Conservation (phyloP, 2,329 filamentous ascomycete genomes). For the Aaosphaeria arxii region DNA sequence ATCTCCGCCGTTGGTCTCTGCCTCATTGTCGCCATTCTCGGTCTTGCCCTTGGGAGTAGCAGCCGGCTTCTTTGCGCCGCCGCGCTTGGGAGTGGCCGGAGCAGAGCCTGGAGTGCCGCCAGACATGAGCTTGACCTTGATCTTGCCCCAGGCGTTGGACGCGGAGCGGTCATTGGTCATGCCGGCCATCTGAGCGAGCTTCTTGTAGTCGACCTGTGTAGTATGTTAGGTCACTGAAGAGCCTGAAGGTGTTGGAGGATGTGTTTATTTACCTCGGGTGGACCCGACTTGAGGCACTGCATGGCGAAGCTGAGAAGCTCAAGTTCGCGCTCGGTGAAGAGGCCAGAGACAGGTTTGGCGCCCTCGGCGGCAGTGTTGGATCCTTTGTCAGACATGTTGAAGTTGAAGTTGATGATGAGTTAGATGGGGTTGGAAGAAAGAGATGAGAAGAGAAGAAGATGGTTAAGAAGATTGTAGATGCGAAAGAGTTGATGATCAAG, state of each 20-base stretch:
- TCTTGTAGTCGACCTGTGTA: slow-evolving; percentile 34
- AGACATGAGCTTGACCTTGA: slow-evolving; percentile 29
- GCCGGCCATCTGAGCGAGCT: slow-evolving; percentile 31
- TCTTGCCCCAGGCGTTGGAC: slow-evolving; percentile 35
- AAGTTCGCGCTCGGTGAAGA: slow-evolving; percentile 35
- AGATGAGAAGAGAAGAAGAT: no score
- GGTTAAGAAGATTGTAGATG: no score
- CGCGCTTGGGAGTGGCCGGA: slow-evolving; percentile 3
- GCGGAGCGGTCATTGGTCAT: slow-evolving; percentile 38
- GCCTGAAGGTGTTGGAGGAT: background rate
- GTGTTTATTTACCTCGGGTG: slow-evolving; percentile 24
- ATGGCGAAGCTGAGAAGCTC: slow-evolving; percentile 34
- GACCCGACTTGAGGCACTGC: slow-evolving; percentile 36
- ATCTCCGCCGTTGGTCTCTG: slow-evolving; percentile 2
- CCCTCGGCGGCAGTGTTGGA: background rate
- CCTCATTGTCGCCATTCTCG: slow-evolving; percentile 9
- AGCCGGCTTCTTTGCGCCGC: slow-evolving; percentile 15
- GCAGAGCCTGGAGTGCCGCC: slow-evolving; percentile 5
- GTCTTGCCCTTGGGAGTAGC: slow-evolving; percentile 13
- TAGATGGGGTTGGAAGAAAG: no score
- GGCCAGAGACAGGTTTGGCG: no score
- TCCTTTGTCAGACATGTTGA: background rate
- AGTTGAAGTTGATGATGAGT: no score
- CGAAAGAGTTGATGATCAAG: no score
- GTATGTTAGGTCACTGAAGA: background rate